Evolutionary conservation across 2,329 filamentous ascomycete species (phyloP).

Genomic region (Chaetoscypha palmicola): DNA sequence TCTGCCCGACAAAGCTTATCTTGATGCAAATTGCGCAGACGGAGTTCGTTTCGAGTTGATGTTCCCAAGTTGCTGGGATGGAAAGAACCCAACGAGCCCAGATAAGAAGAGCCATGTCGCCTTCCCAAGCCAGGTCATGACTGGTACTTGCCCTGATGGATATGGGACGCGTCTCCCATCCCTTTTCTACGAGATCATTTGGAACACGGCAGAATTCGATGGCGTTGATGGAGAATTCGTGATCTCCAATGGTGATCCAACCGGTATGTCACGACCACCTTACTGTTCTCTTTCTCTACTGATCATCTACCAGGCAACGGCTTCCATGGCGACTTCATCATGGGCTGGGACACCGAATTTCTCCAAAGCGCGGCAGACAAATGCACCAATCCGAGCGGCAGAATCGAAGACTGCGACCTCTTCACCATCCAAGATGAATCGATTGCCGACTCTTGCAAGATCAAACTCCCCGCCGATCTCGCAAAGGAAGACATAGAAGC

Average conservation of each 20-base stretch:
- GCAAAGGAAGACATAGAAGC: slow-evolving; percentile 52
- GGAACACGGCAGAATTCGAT: slow-evolving; percentile 60
- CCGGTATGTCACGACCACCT: slow-evolving; percentile 43
- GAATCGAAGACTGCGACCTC: slow-evolving; percentile 65
- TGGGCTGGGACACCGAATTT: slow-evolving; percentile 65
- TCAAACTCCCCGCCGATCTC: slow-evolving; percentile 53
- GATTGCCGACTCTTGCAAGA: slow-evolving; percentile 51
- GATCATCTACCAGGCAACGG: slow-evolving; percentile 49
- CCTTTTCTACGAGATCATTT: slow-evolving; percentile 83
- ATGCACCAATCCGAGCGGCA: slow-evolving; percentile 66
- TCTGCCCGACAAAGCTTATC: slow-evolving; percentile 69
- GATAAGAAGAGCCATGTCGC: slow-evolving; percentile 62
- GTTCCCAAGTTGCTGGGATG: slow-evolving; percentile 89
- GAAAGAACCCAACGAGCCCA: slow-evolving; percentile 47
- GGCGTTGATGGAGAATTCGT: slow-evolving; percentile 62
- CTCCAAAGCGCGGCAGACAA: slow-evolving; percentile 65
- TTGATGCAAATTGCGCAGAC: slow-evolving; percentile 75
- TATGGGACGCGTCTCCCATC: slow-evolving; percentile 63
- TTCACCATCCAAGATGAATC: slow-evolving; percentile 61
- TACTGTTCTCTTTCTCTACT: no score
- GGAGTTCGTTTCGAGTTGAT: slow-evolving; percentile 77
- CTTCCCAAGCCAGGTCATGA: slow-evolving; percentile 71
- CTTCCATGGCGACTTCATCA: slow-evolving; percentile 76
- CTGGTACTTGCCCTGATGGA: slow-evolving; percentile 64
- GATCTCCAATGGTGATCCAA: slow-evolving; percentile 70